These are phyloP conservation scores for Conringia planisiliqua DNA, from an alignment of 345 rosid species.

Conservation along the genomic window DNA sequence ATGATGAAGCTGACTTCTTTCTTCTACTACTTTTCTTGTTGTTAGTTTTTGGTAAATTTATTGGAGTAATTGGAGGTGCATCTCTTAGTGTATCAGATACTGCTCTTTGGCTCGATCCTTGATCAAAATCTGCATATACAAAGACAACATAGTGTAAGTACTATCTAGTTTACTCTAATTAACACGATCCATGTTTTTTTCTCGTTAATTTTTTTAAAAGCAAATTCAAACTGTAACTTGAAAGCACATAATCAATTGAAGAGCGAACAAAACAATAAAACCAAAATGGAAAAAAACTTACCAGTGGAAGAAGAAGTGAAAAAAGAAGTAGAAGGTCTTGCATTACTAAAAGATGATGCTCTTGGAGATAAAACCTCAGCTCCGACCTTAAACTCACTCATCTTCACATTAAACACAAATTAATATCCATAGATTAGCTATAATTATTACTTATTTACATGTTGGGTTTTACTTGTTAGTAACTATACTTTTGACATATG, in stretches of 20 bases:
- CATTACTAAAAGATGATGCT: constrained; percentile 46
- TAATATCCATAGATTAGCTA: background rate
- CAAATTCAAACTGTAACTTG: background rate
- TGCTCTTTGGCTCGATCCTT: constrained; percentile 20
- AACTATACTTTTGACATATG: background rate
- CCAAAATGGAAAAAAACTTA: background rate
- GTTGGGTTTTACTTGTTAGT: background rate
- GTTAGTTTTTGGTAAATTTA: constrained; percentile 13
- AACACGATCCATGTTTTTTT: background rate
- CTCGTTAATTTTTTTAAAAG: background rate
- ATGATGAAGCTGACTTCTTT: constrained; percentile 28
- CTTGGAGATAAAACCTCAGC: constrained; percentile 61
- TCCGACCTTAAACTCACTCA: constrained; percentile 68
- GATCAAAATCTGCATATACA: constrained; percentile 30
- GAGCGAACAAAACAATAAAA: background rate
- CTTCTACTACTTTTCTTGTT: constrained; percentile 22
- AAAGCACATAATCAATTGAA: background rate
- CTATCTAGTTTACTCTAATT: background rate
- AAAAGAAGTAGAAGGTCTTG: constrained; percentile 53
- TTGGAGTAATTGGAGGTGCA: constrained; percentile 1
- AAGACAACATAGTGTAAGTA: background rate
- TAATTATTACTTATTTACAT: background rate
- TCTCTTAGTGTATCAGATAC: constrained; percentile 22
- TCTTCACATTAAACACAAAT: constrained; percentile 44
- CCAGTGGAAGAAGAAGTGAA: constrained; percentile 76